phyloP scores from a whole-genome alignment of 768 basidiomycete genomes.

The Plicaturopsis crispa region DNA sequence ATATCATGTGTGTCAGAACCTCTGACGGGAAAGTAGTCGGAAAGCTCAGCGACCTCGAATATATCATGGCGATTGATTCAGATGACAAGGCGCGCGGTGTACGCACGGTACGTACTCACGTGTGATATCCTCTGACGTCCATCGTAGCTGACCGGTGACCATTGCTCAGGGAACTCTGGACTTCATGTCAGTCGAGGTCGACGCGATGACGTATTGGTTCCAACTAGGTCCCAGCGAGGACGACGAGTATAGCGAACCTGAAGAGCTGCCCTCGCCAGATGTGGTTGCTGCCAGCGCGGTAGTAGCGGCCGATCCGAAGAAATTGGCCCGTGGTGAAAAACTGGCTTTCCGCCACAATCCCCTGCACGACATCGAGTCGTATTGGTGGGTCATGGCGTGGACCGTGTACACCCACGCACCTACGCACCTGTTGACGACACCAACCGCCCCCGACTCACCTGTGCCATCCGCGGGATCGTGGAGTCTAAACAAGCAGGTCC shows the following conservation, averaged over 20 bases:
- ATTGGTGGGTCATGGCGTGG: constrained; percentile 5
- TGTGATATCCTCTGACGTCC: background rate
- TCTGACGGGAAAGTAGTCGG: background rate
- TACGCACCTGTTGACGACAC: too few relatives aligned
- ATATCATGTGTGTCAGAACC: too few relatives aligned
- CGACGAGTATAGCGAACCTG: background rate
- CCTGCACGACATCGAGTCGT: constrained; percentile 6
- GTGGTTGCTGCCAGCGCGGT: too few relatives aligned
- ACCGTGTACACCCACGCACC: constrained; percentile 1
- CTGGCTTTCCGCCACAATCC: constrained; percentile 2
- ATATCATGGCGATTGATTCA: background rate
- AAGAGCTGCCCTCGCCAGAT: too few relatives aligned
- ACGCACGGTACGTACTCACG: background rate
- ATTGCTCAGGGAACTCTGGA: constrained; percentile 3
- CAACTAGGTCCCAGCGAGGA: background rate
- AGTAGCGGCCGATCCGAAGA: too few relatives aligned
- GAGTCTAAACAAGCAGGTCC: too few relatives aligned
- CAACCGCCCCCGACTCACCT: too few relatives aligned
- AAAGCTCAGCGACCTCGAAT: constrained; percentile 10
- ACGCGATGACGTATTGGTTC: background rate
- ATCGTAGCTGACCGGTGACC: too few relatives aligned
- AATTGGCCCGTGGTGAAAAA: too few relatives aligned
- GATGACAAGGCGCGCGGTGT: background rate
- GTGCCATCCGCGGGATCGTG: too few relatives aligned
- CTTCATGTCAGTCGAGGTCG: constrained; percentile 5